Conservation (phyloP, 2,329 filamentous ascomycete genomes). For the Keithomyces neogunnii region DNA sequence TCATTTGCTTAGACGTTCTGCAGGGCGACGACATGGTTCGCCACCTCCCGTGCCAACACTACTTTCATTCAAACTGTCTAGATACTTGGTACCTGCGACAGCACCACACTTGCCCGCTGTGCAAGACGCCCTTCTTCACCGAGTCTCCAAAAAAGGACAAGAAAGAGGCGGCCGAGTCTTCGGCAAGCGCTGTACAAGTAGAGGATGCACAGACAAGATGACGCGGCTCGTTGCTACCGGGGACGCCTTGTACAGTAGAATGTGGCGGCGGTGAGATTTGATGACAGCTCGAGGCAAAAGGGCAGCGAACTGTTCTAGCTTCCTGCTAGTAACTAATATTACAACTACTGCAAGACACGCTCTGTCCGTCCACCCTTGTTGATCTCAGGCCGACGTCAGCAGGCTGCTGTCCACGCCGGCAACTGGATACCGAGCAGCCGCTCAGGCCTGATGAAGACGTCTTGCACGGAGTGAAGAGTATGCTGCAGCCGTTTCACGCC, state of each 20-base stretch:
- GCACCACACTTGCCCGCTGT: not conserved
- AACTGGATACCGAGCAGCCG: too few species aligned
- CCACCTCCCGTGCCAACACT: not conserved
- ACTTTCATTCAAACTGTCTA: not conserved
- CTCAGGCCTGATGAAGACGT: too few species aligned
- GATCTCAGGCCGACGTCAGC: too few species aligned
- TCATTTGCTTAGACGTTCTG: not conserved
- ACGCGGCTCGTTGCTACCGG: not conserved
- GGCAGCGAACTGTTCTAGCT: too few species aligned
- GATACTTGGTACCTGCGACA: not conserved
- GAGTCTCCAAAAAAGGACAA: not conserved
- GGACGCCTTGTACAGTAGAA: not conserved
- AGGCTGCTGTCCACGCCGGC: too few species aligned
- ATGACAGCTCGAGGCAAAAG: too few species aligned
- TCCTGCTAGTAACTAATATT: too few species aligned
- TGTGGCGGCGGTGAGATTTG: too few species aligned
- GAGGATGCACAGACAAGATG: not conserved
- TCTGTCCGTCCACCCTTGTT: too few species aligned
- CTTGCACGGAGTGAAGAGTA: too few species aligned
- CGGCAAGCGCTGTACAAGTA: not conserved
- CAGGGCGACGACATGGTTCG: not conserved
- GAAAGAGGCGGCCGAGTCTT: not conserved
- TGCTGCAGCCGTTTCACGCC: too few species aligned
- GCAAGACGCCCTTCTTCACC: not conserved
- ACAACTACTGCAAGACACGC: too few species aligned